Evolutionary conservation across 768 basidiomycete species (phyloP).

Genomic region (Russula sp.): DNA sequence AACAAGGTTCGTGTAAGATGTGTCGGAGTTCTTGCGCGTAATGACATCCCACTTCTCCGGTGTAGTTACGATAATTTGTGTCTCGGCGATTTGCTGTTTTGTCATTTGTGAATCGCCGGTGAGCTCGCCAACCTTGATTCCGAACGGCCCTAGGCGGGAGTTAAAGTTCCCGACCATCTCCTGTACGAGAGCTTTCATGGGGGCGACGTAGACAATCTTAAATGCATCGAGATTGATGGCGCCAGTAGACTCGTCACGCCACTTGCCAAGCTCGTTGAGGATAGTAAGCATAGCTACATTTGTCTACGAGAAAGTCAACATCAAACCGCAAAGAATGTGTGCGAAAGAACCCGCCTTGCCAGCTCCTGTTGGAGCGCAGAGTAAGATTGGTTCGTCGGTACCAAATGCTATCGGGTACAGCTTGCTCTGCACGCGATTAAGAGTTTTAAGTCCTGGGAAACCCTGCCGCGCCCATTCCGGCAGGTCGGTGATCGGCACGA

Average conservation of each 20-base stretch:
- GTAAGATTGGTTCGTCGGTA: conserved; percentile 88
- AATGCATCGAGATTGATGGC: conserved; percentile 82
- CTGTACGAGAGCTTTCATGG: conserved; percentile 99
- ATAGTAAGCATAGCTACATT: conserved; percentile 97
- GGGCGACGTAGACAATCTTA: conserved; percentile 97
- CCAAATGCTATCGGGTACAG: conserved; percentile 91
- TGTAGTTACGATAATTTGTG: conserved; percentile 97
- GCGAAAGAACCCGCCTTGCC: conserved; percentile 71
- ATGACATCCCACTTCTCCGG: conserved; percentile 99
- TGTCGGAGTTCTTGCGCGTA: conserved; percentile 95
- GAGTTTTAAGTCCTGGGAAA: conserved; percentile 69
- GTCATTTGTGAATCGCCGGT: conserved; percentile 99
- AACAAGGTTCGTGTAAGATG: conserved; percentile 94
- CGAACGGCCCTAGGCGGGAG: conserved; percentile 63
- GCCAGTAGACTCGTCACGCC: conserved; percentile 79
- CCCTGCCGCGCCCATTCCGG: conserved; percentile 87
- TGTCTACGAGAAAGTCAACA: conserved; percentile 54
- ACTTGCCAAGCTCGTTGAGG: conserved; percentile 84
- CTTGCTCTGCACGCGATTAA: conserved; percentile 93
- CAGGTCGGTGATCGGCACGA: conserved; percentile 67
- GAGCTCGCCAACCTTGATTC: conserved; percentile 88
- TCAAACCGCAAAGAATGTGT: conserved; percentile 1
- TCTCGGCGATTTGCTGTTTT: conserved; percentile 94
- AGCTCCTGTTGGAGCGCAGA: conserved; percentile 97
- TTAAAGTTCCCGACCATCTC: conserved; percentile 98